A percentile compares a stretch with the other conserved stretches of the same genome.
These are phyloP conservation scores for Paraphoma sp. DNA, from an alignment of 2,329 filamentous ascomycete species.

Conservation along the genomic window DNA sequence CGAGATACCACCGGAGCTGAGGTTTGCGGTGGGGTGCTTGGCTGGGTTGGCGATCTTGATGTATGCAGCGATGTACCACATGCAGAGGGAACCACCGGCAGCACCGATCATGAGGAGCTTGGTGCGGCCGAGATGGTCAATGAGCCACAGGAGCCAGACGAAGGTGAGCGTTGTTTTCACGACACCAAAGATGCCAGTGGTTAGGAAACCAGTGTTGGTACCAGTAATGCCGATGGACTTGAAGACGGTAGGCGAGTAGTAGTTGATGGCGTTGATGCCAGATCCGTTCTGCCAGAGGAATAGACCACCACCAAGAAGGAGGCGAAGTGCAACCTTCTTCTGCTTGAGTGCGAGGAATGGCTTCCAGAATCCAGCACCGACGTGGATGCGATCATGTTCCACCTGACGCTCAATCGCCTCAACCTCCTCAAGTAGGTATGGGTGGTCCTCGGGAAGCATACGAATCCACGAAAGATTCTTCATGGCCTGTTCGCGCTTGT, in stretches of 20 bases:
- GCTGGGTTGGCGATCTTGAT: conserved; percentile 60
- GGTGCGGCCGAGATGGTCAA: conserved; percentile 69
- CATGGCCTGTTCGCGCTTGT: conserved; percentile 49
- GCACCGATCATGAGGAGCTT: conserved; percentile 71
- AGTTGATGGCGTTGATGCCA: conserved; percentile 78
- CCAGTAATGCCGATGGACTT: conserved; percentile 67
- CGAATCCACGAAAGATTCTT: conserved; percentile 68
- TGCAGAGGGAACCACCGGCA: conserved; percentile 65
- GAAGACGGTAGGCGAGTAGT: conserved; percentile 77
- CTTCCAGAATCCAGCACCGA: conserved; percentile 77
- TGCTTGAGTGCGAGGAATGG: conserved; percentile 37
- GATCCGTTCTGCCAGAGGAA: conserved; percentile 81
- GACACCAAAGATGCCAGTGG: conserved; percentile 78
- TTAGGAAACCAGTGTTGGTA: conserved; percentile 67
- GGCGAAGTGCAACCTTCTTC: conserved; percentile 69
- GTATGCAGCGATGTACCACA: conserved; percentile 69
- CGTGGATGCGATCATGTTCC: conserved; percentile 66
- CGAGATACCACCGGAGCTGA: conserved; percentile 60
- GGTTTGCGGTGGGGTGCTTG: conserved; percentile 33
- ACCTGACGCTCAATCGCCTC: conserved; percentile 73
- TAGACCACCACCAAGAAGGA: conserved; percentile 76
- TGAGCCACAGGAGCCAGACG: conserved; percentile 72
- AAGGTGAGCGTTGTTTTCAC: conserved; percentile 72
- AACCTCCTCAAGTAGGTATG: conserved; percentile 78
- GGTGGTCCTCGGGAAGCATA: conserved; percentile 61